Conservation (phyloP, 108 stramenopile species). For the Chaetoceros tenuissimus region DNA sequence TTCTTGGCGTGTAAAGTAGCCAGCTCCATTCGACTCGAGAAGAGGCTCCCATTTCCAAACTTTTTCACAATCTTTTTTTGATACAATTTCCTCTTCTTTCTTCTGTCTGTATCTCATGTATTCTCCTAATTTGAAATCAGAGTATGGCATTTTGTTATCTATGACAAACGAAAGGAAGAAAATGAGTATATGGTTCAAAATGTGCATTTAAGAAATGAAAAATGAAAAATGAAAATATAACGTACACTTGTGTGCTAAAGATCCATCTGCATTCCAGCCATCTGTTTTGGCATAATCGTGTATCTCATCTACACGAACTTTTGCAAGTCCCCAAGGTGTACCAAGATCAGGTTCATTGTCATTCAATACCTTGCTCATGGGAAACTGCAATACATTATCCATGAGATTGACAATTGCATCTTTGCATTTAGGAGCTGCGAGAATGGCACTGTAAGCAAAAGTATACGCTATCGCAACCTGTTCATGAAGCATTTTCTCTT, state of each 20-base stretch:
- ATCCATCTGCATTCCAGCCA: too few species aligned
- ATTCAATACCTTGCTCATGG: background rate
- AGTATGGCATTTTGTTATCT: too few species aligned
- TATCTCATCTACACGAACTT: background rate
- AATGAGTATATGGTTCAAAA: too few species aligned
- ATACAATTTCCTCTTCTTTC: too few species aligned
- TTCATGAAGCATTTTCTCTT: background rate
- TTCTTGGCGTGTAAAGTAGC: constrained; percentile 13
- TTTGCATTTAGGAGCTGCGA: background rate
- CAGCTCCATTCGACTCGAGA: constrained; percentile 12
- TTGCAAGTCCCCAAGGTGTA: constrained; percentile 1
- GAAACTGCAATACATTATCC: constrained; percentile 1
- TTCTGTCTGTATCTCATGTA: too few species aligned
- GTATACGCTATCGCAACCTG: background rate
- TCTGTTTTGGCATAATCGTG: too few species aligned
- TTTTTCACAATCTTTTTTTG: too few species aligned
- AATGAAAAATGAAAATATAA: too few species aligned
- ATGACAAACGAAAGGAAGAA: too few species aligned
- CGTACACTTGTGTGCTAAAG: too few species aligned
- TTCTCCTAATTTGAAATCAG: too few species aligned
- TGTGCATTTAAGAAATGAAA: too few species aligned
- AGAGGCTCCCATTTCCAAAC: constrained; percentile 27
- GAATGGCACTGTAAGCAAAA: background rate
- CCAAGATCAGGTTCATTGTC: background rate
- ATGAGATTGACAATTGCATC: background rate